These are phyloP conservation scores for Trichoderma gamsii DNA, from an alignment of 495 filamentous ascomycete genomes.

Conservation along the genomic window DNA sequence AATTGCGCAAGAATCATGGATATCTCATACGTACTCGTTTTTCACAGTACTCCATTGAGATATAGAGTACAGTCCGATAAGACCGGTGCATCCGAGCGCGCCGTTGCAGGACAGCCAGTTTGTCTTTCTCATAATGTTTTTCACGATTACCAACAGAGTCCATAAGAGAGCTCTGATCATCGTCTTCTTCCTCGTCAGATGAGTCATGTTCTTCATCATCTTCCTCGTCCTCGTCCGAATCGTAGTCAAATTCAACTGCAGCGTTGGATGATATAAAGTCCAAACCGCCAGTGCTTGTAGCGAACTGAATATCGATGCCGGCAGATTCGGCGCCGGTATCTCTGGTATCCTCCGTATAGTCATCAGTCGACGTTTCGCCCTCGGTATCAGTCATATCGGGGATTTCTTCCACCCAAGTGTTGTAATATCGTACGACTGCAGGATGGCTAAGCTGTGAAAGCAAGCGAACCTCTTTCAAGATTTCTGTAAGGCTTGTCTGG, in stretches of 20 bases:
- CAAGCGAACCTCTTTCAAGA: conserved; percentile 85
- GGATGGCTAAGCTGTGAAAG: conserved; percentile 90
- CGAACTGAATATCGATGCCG: conserved; percentile 54
- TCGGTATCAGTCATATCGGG: conserved; percentile 51
- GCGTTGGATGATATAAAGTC: conserved; percentile 91
- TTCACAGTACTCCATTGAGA: conserved; percentile 93
- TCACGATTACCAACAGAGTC: conserved; percentile 21
- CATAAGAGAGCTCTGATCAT: conserved; percentile 24
- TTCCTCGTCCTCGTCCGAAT: conserved; percentile 56
- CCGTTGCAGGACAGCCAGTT: conserved; percentile 15
- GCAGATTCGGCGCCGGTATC: conserved; percentile 28
- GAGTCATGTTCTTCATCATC: conserved; percentile 37
- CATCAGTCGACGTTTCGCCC: conserved; percentile 54
- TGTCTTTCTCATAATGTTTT: conserved; percentile 25
- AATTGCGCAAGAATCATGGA: conserved; percentile 2
- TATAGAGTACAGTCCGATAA: conserved; percentile 42
- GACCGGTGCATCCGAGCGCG: conserved; percentile 22
- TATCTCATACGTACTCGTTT: conserved; percentile 56
- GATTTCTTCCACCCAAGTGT: conserved; percentile 82
- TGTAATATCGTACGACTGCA: conserved; percentile 91
- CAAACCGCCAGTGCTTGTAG: conserved; percentile 68
- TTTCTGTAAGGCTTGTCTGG: conserved; percentile 69
- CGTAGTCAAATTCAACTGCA: conserved; percentile 75
- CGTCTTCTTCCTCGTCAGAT: conserved; percentile 28
- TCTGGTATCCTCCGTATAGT: conserved; percentile 31